Evolutionary conservation across 2,329 filamentous ascomycete species (phyloP).

Genomic region (Aspergillus sp.): DNA sequence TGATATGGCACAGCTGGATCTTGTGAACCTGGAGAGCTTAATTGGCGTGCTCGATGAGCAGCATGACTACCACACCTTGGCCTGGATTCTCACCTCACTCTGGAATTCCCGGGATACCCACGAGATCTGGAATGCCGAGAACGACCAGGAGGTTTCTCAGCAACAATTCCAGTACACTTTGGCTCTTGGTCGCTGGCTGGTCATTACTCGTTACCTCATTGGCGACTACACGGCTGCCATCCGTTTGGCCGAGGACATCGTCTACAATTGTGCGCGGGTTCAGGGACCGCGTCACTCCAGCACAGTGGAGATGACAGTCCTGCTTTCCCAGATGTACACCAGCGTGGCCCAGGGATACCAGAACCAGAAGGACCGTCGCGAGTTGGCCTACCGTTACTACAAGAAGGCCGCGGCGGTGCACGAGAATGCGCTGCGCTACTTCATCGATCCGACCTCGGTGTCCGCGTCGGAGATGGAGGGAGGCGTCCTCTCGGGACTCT

Average conservation of each 20-base stretch:
- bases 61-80: slow-evolving; percentile 47
- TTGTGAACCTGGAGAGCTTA: slow-evolving; percentile 46
- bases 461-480: slow-evolving; percentile 26
- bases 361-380: slow-evolving; percentile 30
- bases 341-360: slow-evolving; percentile 42
- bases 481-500: neutral
- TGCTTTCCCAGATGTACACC: slow-evolving; percentile 56
- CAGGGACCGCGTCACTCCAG: slow-evolving; percentile 50
- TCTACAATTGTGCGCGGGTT: slow-evolving; percentile 58
- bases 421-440: slow-evolving; percentile 42
- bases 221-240: slow-evolving; percentile 49
- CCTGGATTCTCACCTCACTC: slow-evolving; percentile 45
- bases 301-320: slow-evolving; percentile 52
- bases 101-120: slow-evolving; percentile 51
- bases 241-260: slow-evolving; percentile 55
- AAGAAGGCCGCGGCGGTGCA: slow-evolving; percentile 41
- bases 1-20: slow-evolving; percentile 45
- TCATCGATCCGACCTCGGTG: slow-evolving; percentile 31
- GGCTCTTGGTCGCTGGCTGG: slow-evolving; percentile 52
- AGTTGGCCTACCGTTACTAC: slow-evolving; percentile 42
- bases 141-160: slow-evolving; percentile 41
- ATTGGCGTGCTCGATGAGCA: slow-evolving; percentile 49
- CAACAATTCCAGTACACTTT: slow-evolving; percentile 45
- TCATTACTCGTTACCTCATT: slow-evolving; percentile 53
- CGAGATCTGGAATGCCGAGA: slow-evolving; percentile 48